phyloP scores from a whole-genome alignment of 257 asterid species.

The Coffea canephora region DNA sequence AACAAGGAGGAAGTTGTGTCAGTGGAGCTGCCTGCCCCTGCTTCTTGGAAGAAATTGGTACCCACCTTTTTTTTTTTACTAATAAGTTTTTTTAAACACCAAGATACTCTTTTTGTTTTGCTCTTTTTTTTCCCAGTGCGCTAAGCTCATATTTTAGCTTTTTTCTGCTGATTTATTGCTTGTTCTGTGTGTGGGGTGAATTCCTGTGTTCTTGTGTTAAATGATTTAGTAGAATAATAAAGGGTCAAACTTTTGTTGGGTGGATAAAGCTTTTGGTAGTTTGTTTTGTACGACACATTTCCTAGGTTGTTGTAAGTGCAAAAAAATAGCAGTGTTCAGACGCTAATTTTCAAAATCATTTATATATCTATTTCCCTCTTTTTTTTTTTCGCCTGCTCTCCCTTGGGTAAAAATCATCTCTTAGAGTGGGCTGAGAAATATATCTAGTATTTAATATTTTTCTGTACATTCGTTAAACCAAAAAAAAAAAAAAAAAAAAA shows the following conservation, averaged over 20 bases:
- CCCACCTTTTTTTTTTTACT: too few species aligned
- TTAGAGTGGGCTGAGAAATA: not conserved
- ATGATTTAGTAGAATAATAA: not conserved
- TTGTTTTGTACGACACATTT: not conserved
- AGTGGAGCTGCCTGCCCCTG: slow-evolving; percentile 48
- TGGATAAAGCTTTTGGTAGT: not conserved
- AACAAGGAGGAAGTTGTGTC: slow-evolving; percentile 30
- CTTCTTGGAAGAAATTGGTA: slow-evolving; percentile 52
- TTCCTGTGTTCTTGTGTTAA: not conserved
- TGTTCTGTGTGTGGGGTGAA: not conserved
- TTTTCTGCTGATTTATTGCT: not conserved
- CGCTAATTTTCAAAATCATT: not conserved
- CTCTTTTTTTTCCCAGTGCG: not conserved
- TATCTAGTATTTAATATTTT: too few species aligned
- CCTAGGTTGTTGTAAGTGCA: not conserved
- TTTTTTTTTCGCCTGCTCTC: too few species aligned
- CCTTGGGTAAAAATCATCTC: not conserved
- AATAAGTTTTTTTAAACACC: too few species aligned
- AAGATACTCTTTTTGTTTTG: not conserved
- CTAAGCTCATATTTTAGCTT: not conserved
- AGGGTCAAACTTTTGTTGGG: not conserved
- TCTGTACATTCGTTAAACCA: too few species aligned
- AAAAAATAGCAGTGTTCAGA: not conserved
- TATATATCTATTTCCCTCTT: too few species aligned
- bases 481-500: not conserved